phyloP scores from a whole-genome alignment of 495 filamentous ascomycete genomes.

The Hyaloscypha finlandica region DNA sequence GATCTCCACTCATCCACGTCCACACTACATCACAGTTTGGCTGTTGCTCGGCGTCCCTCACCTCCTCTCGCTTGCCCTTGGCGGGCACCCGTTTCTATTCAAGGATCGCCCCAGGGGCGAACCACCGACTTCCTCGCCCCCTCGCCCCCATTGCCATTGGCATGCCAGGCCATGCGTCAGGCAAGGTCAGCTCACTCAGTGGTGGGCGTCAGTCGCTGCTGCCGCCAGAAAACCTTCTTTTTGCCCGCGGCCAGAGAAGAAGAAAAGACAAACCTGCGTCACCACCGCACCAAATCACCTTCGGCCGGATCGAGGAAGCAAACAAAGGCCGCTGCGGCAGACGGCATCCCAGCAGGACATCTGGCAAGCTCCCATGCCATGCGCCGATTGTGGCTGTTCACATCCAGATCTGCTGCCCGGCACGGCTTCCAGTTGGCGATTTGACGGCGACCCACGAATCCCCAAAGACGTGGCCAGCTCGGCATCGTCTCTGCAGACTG shows the following conservation, averaged over 20 bases:
- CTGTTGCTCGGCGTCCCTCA: neutral
- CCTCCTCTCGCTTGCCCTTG: neutral
- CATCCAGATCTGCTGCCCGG: neutral
- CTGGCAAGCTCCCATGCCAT: neutral
- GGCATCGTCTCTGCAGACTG: no score
- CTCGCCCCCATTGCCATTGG: neutral
- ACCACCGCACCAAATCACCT: neutral
- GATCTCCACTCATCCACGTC: neutral
- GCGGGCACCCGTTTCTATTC: neutral
- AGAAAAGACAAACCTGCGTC: neutral
- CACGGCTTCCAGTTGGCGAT: neutral
- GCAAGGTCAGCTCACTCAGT: neutral
- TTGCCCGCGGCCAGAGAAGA: neutral
- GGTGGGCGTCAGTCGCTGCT: neutral
- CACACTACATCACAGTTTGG: neutral
- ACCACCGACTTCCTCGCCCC: neutral
- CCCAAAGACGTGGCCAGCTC: neutral
- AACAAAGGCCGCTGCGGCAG: no score
- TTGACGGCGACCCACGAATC: neutral
- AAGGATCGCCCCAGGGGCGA: neutral
- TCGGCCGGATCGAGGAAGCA: neutral
- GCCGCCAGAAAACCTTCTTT: slow-evolving; percentile 6
- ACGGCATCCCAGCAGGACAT: no score
- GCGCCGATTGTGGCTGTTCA: neutral
- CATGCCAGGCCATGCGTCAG: neutral